Base-by-base conservation (phyloP, 495 filamentous ascomycete species). In the Aspergillus leporis region DNA sequence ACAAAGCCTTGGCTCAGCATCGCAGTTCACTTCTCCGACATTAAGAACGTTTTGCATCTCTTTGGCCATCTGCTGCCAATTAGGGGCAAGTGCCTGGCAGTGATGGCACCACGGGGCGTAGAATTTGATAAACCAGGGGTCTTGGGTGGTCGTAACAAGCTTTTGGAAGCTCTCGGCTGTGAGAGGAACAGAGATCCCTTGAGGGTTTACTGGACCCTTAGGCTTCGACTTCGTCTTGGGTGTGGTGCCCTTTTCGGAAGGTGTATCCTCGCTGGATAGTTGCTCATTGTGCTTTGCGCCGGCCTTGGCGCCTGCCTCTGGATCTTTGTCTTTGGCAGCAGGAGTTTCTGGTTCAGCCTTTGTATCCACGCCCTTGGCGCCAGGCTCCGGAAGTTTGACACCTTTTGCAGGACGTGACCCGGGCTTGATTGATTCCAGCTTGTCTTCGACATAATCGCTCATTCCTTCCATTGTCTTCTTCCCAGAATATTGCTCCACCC, bases 91-190 rank as follows among this genome's bases (percentile, higher is more conserved):
- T 18, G 90, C 90, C 70, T 97, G 89, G 71, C 94, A 98, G 72
- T 98, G 94, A 57, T 84, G 84, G 70, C 94, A 98, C 94, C 94
- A 98, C 1, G 94, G 94, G 25, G 90, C 93, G 71, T 97, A 98
- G 71, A 98, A 98, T 70, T 98, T 98, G 74, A 98, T 86, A 66
- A 98, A 97, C 94, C 94, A 98, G 16, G 92, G 88, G 47, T 98
- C 92, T 46, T 89, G 85, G 0, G 92, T 90, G 67, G 86, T 89
- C 4, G 91, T 96, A 23, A 98, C 93, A 30, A 85, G 75, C 53
- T 83, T 87, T 69, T 93, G 88, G 78, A 98, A 98, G 60, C 77
- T 88, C 68, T 98, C 93, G 22, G 90, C 87, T 19, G 86, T 89
- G 19, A 98, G 83, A 10, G 87, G 75, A 13, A 89, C 77, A 14